phyloP scores from a whole-genome alignment of 352 stramenopile genomes.

The Salisapilia sapeloensis region DNA sequence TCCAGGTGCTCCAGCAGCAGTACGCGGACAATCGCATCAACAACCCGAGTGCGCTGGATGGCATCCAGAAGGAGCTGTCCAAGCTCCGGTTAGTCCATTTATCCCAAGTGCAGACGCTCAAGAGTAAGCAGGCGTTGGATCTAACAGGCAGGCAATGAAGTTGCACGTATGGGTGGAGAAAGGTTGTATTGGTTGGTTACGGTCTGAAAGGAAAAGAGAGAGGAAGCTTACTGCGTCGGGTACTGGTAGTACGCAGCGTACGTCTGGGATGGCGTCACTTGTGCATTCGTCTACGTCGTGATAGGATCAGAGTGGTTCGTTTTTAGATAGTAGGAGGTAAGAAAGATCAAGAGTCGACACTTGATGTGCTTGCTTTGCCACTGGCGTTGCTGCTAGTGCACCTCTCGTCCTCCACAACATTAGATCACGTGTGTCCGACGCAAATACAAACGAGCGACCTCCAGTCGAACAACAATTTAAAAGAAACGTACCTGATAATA shows the following conservation, averaged over 20 bases:
- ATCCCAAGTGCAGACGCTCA: slow-evolving; percentile 72
- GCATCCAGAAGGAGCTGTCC: slow-evolving; percentile 70
- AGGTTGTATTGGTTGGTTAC: no score
- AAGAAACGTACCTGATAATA: background rate
- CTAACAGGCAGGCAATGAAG: slow-evolving; percentile 42
- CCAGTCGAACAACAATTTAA: no score
- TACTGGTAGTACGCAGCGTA: slow-evolving; percentile 60
- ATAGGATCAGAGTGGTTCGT: no score
- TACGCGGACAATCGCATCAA: slow-evolving; percentile 61
- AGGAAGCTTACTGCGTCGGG: slow-evolving; percentile 8
- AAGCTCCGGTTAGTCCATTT: slow-evolving; percentile 73
- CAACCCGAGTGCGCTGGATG: slow-evolving; percentile 51
- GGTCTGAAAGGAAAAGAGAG: no score
- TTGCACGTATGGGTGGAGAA: no score
- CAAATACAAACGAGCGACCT: no score
- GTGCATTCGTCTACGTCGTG: slow-evolving; percentile 27
- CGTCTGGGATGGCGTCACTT: no score
- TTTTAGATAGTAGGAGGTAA: no score
- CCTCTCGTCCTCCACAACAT: no score
- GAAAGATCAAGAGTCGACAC: no score
- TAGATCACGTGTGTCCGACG: no score
- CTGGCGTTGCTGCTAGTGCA: background rate
- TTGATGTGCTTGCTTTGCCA: background rate
- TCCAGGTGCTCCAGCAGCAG: slow-evolving; percentile 70
- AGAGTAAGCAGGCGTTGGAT: slow-evolving; percentile 70